Conservation (phyloP, 2,329 filamentous ascomycete genomes). For the Celoporthe dispersa region DNA sequence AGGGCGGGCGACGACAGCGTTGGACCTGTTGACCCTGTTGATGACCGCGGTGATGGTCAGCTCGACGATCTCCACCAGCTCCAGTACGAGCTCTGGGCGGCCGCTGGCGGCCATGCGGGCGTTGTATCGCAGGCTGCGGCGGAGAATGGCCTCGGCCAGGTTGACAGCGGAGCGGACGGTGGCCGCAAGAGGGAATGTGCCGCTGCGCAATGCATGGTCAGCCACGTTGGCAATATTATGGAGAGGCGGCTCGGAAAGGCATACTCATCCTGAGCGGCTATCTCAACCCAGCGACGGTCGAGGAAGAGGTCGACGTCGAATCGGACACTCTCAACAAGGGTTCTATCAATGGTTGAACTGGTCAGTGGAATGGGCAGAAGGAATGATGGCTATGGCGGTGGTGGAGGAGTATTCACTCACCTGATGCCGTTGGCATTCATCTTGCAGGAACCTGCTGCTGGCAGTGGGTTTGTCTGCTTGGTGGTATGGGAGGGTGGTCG, state of each 20-base stretch:
- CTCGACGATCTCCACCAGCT: neutral
- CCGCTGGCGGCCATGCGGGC: neutral
- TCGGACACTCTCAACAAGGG: neutral
- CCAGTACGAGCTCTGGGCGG: neutral
- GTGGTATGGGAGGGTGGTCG: neutral
- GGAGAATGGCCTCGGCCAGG: neutral
- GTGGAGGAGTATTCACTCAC: neutral
- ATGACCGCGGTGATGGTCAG: neutral
- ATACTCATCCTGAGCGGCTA: neutral
- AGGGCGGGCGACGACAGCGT: neutral
- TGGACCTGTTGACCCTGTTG: neutral
- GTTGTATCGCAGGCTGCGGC: neutral
- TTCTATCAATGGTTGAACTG: neutral
- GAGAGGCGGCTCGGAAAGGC: neutral
- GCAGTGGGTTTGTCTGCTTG: neutral
- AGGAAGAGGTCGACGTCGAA: neutral
- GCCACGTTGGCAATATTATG: neutral
- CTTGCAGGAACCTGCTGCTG: neutral
- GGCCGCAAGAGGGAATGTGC: neutral
- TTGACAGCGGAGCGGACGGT: neutral
- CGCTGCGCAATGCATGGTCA: neutral
- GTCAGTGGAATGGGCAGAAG: too few species aligned
- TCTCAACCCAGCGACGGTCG: neutral
- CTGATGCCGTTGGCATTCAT: neutral
- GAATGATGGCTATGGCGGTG: too few species aligned